A percentile compares a stretch with the other conserved stretches of the same genome.
Conservation (phyloP, 1,139 yeast species). For the Taphrina pruni region DNA sequence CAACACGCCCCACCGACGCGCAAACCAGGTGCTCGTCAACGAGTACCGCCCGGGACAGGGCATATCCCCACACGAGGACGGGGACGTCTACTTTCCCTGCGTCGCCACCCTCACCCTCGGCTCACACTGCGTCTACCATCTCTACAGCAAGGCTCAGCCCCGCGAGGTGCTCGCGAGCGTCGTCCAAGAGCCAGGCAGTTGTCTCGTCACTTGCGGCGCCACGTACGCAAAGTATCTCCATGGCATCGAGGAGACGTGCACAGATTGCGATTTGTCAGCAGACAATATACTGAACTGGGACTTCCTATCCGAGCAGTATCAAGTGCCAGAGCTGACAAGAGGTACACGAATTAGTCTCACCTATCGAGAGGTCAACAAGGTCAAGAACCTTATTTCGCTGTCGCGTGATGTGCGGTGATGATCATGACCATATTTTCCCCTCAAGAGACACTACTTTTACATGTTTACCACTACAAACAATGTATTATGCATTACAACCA, state of each 20-base stretch:
- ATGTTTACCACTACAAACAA: not conserved
- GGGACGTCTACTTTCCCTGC: constrained; percentile 45
- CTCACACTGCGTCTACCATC: constrained; percentile 43
- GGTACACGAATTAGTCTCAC: constrained; percentile 42
- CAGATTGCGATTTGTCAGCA: constrained; percentile 30
- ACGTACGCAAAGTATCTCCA: constrained; percentile 40
- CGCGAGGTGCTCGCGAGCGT: constrained; percentile 28
- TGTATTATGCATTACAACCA: not conserved
- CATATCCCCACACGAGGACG: constrained; percentile 46
- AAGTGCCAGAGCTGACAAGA: not conserved
- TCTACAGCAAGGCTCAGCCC: constrained; percentile 36
- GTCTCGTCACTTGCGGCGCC: constrained; percentile 38
- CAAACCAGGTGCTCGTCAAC: constrained; percentile 45
- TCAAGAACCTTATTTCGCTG: constrained; percentile 6
- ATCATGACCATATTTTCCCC: not conserved
- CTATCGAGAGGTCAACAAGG: constrained; percentile 41
- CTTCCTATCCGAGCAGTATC: constrained; percentile 13
- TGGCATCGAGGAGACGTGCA: constrained; percentile 36
- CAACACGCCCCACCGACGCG: constrained; percentile 41
- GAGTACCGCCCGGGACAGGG: constrained; percentile 46
- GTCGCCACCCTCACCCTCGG: constrained; percentile 45
- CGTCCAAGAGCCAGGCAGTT: constrained; percentile 45
- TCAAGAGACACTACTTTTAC: not conserved
- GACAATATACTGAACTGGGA: constrained; percentile 41
- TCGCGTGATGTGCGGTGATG: not conserved